Base-by-base conservation (phyloP, 208 protist genomes). In the Crithidia sp. region DNA sequence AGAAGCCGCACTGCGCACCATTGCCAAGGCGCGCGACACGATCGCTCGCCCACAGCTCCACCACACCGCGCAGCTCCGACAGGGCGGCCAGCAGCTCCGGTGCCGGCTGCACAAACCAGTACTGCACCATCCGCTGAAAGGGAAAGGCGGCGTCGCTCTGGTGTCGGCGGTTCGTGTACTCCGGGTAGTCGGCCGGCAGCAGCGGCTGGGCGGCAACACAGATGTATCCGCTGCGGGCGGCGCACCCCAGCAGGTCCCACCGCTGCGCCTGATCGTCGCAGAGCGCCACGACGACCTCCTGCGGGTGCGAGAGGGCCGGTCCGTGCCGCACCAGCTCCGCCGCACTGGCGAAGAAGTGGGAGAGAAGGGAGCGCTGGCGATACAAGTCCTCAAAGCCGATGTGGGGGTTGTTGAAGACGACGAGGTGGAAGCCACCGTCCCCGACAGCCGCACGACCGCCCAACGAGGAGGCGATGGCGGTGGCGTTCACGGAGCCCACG, bases 321-420 rank as follows among this genome's bases (percentile, higher is more conserved):
- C 52, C 28, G 3, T 0, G n/a, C 10, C 1, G 16, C 28, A 9
- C 7, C 17, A 81, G 61, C 39, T 78, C 77, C 12, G 60, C 56
- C 3, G 63, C 71, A 37, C 78, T 82, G 41, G 43, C 49, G 61
- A 90, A 84, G 65, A 82, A 83, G 64, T 90, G 84, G 4, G 82
- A 75, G 41, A 83, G 65, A 7, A 86, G 69, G 5, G 74, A 52
- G 45, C 81, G 79, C 49, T 88, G 82, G 44, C 79, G 77, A 52
- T 82, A 81, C 16, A 86, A 62, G 47, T 90, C 82, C 67, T 90
- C 81, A 9, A 82, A 68, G 16, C 85, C 85, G 17, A 85, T 76
- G 70, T 90, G 85, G 0, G 85, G 85, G 44, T 90, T 89, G 72
- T 89, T 89, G 68, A 89, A 89, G 28, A 85, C 50, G 47, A 86